Conservation (phyloP, 2,329 filamentous ascomycete genomes). For the Colletotrichum sp. region DNA sequence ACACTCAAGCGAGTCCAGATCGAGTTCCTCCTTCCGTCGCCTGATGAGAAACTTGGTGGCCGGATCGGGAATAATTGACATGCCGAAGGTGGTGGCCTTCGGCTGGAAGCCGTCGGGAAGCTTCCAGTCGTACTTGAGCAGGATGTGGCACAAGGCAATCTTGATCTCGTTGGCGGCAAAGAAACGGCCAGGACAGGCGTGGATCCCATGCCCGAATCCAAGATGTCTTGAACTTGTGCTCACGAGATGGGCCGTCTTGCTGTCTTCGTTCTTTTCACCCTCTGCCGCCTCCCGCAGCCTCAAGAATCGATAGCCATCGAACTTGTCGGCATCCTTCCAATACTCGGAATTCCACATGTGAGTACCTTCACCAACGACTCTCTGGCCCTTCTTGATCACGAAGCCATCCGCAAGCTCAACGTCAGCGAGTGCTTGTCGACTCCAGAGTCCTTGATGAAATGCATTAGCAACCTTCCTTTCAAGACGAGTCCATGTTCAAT, state of each 20-base stretch:
- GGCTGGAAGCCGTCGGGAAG: not conserved
- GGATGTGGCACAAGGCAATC: slow-evolving; percentile 31
- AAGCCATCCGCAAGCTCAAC: slow-evolving; percentile 23
- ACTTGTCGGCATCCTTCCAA: slow-evolving; percentile 23
- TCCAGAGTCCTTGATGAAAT: not conserved
- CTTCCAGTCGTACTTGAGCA: slow-evolving; percentile 35
- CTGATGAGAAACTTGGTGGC: not conserved
- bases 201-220: slow-evolving; percentile 39
- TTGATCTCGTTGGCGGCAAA: slow-evolving; percentile 42
- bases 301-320: slow-evolving; percentile 24
- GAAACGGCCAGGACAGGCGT: slow-evolving; percentile 42
- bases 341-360: slow-evolving; percentile 19
- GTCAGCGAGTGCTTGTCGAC: slow-evolving; percentile 7
- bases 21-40: not conserved
- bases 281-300: slow-evolving; percentile 18
- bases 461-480: not conserved
- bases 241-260: slow-evolving; percentile 33
- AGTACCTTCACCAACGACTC: slow-evolving; percentile 11
- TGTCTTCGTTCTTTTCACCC: slow-evolving; percentile 16
- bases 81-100: not conserved
- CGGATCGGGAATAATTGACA: not conserved
- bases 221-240: slow-evolving; percentile 32
- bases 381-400: slow-evolving; percentile 23
- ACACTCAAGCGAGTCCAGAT: not conserved
- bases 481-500: not conserved